Evolutionary conservation across 305 asterid species (phyloP).

Genomic region (Stenogyne calaminthoides): DNA sequence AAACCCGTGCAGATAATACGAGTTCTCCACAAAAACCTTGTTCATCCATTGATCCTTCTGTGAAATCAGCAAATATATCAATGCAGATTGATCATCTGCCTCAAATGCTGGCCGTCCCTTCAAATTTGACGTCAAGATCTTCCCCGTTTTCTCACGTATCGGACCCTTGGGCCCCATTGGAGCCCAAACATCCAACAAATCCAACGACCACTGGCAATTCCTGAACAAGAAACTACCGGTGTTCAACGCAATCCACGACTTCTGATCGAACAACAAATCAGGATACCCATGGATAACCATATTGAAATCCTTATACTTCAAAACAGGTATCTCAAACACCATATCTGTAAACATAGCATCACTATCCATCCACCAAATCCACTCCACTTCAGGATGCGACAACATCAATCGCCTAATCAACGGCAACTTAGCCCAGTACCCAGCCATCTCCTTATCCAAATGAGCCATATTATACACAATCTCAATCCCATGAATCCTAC

Average conservation of each 20-base stretch:
- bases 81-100: conserved; percentile 95
- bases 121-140: conserved; percentile 70
- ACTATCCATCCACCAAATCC: conserved; percentile 99
- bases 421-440: conserved; percentile 89
- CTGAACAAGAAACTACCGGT: conserved; percentile 87
- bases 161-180: conserved; percentile 98
- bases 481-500: conserved; percentile 93
- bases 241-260: conserved; percentile 89
- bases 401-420: conserved; percentile 82
- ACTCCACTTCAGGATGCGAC: conserved; percentile 95
- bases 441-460: conserved; percentile 84
- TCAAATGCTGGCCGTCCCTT: conserved; percentile 89
- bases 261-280: conserved; percentile 76
- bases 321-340: conserved; percentile 69
- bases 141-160: conserved; percentile 82
- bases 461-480: conserved; percentile 88
- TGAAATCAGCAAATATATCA: conserved; percentile 70
- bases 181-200: conserved; percentile 90
- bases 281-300: conserved; percentile 81
- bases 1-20: conserved; percentile 81
- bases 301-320: conserved; percentile 61
- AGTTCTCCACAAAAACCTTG: conserved; percentile 80
- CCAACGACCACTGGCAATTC: conserved; percentile 92
- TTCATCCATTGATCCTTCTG: conserved; percentile 66
- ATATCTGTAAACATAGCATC: conserved; percentile 94